Evolutionary conservation across 208 protist genomes (phyloP).

Genomic region (Entamoeba histolytica): DNA sequence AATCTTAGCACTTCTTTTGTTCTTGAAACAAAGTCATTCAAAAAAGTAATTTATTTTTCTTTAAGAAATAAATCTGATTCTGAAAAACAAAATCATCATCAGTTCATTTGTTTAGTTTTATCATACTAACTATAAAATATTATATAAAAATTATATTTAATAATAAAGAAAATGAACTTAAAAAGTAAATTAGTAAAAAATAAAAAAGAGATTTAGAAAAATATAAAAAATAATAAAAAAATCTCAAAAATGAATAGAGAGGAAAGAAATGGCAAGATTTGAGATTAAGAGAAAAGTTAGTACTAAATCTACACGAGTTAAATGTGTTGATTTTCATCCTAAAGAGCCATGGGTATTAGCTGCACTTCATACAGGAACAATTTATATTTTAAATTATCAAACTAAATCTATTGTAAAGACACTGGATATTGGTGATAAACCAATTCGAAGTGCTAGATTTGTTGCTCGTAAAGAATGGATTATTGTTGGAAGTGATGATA

Average conservation of each 20-base stretch:
- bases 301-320: slow-evolving; percentile 56
- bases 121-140: too few relatives aligned
- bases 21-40: too few relatives aligned
- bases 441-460: slow-evolving; percentile 1
- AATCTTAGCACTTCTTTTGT: neutral
- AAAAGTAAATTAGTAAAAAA: too few relatives aligned
- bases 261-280: neutral
- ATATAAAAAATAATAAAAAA: neutral
- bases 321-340: slow-evolving; percentile 90
- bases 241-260: neutral
- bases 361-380: slow-evolving; percentile 76
- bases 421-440: neutral
- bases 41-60: too few relatives aligned
- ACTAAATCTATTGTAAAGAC: slow-evolving; percentile 2
- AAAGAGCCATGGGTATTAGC: slow-evolving; percentile 85
- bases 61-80: too few relatives aligned
- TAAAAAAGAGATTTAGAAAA: too few relatives aligned
- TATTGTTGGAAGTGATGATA: slow-evolving; percentile 14
- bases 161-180: too few relatives aligned
- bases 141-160: too few relatives aligned
- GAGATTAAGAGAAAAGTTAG: neutral
- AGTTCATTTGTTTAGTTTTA: neutral
- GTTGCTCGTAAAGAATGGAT: slow-evolving; percentile 17
- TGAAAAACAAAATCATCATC: too few relatives aligned
- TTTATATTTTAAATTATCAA: slow-evolving; percentile 5